Percentiles rank a stretch among this genome's conserved stretches.
Conservation (phyloP, 495 filamentous ascomycete species). For the Evansstolkia leycettana region DNA sequence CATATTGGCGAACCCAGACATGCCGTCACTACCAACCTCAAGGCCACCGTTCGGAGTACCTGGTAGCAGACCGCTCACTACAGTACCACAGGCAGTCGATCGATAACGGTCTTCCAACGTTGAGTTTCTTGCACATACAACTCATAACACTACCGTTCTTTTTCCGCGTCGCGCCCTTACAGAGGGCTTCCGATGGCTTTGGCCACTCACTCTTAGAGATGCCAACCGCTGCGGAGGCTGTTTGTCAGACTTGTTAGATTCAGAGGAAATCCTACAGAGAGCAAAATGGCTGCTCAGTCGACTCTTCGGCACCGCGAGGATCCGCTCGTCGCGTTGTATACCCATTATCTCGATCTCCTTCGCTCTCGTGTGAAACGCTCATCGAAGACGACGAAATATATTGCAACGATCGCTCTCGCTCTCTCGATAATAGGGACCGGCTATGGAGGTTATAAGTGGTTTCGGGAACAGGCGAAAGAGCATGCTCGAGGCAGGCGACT, state of each 20-base stretch:
- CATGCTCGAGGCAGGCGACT: conserved; percentile 67
- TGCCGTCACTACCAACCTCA: too few species aligned
- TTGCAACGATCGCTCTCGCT: conserved; percentile 61
- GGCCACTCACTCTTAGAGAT: conserved; percentile 7
- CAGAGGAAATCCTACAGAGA: conserved; percentile 1
- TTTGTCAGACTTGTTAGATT: not conserved
- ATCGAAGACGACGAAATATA: conserved; percentile 54
- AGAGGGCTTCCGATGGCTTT: conserved; percentile 9
- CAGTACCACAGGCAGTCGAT: too few species aligned
- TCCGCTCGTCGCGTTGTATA: conserved; percentile 54
- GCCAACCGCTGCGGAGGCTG: conserved; percentile 7
- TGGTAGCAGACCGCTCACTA: too few species aligned
- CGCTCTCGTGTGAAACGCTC: conserved; percentile 47
- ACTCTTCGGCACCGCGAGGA: conserved; percentile 62
- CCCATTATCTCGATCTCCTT: conserved; percentile 51
- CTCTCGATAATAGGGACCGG: conserved; percentile 63
- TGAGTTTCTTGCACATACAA: too few species aligned
- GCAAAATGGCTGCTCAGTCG: conserved; percentile 72
- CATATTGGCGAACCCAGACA: too few species aligned
- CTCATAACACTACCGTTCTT: too few species aligned
- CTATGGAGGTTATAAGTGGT: conserved; percentile 65
- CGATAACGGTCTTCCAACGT: too few species aligned
- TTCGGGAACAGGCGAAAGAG: conserved; percentile 56
- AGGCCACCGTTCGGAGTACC: too few species aligned
- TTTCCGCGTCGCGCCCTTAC: too few species aligned